Conservation (phyloP, 2,329 filamentous ascomycete species). For the Ophiostoma perfectum region DNA sequence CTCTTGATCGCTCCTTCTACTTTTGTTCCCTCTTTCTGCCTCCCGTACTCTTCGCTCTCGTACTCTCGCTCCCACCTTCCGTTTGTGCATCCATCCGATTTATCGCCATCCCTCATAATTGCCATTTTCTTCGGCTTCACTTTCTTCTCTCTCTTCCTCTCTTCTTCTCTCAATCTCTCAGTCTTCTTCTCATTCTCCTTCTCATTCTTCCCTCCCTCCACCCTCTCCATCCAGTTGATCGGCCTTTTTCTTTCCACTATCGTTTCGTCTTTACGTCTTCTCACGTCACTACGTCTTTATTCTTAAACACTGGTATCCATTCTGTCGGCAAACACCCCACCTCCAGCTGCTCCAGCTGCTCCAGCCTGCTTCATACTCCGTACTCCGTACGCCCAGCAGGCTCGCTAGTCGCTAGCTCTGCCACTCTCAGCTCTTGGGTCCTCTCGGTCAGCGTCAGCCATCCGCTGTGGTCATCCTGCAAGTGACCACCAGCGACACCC, state of each 20-base stretch:
- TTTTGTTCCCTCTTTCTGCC: not conserved
- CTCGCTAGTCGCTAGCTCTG: not conserved
- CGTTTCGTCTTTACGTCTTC: not conserved
- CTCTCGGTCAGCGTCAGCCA: constrained; percentile 8
- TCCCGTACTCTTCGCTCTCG: not conserved
- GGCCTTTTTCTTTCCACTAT: constrained; percentile 6
- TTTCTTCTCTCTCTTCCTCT: not conserved
- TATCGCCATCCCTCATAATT: not conserved
- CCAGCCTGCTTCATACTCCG: not conserved
- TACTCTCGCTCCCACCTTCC: constrained; percentile 9
- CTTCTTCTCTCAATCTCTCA: not conserved
- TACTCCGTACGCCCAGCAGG: constrained; percentile 9
- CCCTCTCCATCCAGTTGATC: constrained; percentile 10
- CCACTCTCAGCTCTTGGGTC: not conserved
- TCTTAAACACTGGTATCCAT: constrained; percentile 16
- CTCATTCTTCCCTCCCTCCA: too few relatives aligned
- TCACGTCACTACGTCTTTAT: not conserved
- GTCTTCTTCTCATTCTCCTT: not conserved
- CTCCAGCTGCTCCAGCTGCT: constrained; percentile 13
- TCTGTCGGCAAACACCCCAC: constrained; percentile 10
- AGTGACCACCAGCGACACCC: constrained; percentile 1
- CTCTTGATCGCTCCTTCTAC: not conserved
- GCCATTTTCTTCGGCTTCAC: not conserved
- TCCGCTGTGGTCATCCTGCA: not conserved
- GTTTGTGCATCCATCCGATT: constrained; percentile 8